Evolutionary conservation across 148 eudicot genomes (phyloP), one percentile per base, ranked within the genome.

Genomic region (Chenopodium suecicum): DNA sequence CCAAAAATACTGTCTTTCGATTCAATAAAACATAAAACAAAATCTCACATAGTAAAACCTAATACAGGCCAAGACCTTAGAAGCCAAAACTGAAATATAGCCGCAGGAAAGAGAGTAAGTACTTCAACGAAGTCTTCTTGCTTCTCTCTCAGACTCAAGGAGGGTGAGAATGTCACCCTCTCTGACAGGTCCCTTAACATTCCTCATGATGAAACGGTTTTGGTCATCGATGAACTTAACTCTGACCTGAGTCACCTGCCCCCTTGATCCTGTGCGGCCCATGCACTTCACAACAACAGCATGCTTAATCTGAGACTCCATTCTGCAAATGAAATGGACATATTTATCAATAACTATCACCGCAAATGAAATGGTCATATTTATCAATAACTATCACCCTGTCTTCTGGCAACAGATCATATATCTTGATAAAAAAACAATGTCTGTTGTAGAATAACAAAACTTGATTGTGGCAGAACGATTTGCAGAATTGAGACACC

Each of bases 81-180:
- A 69, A 52, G 75, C 62, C 68, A 72, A 63, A 80, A 80, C 44
- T 44, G n/a, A 48, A n/a, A 60, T 20, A 60, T 48, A 29, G 25
- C 44, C 29, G 29, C 63, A 48, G 9, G 2, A 64, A 81, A 60
- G 13, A 47, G 20, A 2, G 54, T 32, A 27, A 7, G 6, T 27
- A 34, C 16, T 12, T 79, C 78, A 81, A 81, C 83, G 83, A 74
- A 81, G 83, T 32, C 83, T 81, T 64, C 83, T 81, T 19, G 83
- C 83, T 47, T 81, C 83, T 47, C 83, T 74, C 83, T 81, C 83
- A 12, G 83, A 81, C 78, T 81, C 83, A 1, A 81, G 83, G 27
- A 81, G 83, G 31, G 83, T 81, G n/a, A 81, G 83, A 48, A 81
- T 22, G 44, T 81, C 83, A 4, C 83, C 83, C 47, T 81, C 83